phyloP scores from a whole-genome alignment of 768 basidiomycete genomes.

The Lentinula raphanica region DNA sequence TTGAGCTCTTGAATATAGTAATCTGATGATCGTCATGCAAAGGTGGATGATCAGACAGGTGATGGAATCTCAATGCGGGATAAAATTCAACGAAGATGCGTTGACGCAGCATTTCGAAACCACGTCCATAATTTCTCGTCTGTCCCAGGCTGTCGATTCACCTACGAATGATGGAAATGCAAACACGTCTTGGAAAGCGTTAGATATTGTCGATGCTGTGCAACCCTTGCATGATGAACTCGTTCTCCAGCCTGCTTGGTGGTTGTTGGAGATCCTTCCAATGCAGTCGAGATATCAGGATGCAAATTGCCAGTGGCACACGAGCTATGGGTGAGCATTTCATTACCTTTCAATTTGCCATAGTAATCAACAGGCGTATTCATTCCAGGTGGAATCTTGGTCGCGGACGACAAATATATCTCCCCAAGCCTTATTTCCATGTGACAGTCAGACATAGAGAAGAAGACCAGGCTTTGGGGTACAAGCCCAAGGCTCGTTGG shows the following conservation, averaged over 20 bases:
- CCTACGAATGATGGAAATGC: background rate
- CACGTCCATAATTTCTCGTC: background rate
- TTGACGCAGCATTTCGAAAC: conserved; percentile 16
- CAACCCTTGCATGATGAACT: conserved; percentile 36
- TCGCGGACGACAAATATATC: conserved; percentile 46
- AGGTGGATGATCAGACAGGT: conserved; percentile 55
- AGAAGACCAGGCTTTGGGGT: conserved; percentile 39
- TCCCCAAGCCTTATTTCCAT: conserved; percentile 52
- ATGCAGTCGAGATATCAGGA: conserved; percentile 35
- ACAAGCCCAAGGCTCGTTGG: conserved; percentile 56
- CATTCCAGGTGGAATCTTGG: conserved; percentile 48
- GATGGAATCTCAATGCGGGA: conserved; percentile 34
- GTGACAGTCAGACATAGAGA: conserved; percentile 57
- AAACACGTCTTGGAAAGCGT: background rate
- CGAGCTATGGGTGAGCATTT: conserved; percentile 45
- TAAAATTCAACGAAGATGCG: conserved; percentile 35
- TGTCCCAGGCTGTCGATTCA: background rate
- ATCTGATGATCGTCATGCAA: conserved; percentile 13
- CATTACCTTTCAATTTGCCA: background rate
- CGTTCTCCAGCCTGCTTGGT: conserved; percentile 31
- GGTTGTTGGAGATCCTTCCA: conserved; percentile 46
- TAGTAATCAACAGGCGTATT: background rate
- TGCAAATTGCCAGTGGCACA: conserved; percentile 34
- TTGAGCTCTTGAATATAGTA: too few relatives aligned
- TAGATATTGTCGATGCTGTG: conserved; percentile 24